These are phyloP conservation scores for Thelonectria blattea DNA, from an alignment of 2,329 filamentous ascomycete species.

Conservation along the genomic window DNA sequence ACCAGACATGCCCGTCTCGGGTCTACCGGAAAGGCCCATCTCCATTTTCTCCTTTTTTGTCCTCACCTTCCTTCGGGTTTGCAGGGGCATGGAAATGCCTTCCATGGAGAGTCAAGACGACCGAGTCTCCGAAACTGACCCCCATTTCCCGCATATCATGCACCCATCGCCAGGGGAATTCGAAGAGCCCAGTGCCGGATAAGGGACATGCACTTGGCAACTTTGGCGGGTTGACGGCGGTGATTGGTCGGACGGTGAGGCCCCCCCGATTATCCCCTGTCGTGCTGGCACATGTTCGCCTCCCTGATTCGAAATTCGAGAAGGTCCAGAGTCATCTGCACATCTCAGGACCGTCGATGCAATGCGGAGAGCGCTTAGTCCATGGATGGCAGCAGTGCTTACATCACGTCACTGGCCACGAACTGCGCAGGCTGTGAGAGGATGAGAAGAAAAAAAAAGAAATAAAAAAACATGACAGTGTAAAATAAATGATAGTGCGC, in stretches of 20 bases:
- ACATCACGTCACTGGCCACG: background rate
- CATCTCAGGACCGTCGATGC: background rate
- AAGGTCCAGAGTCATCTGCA: background rate
- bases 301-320: slow-evolving; percentile 3
- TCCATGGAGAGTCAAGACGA: background rate
- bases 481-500: background rate
- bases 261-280: slow-evolving; percentile 3
- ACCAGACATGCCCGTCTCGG: background rate
- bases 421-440: too few species aligned
- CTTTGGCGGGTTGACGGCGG: background rate
- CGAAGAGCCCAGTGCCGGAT: background rate
- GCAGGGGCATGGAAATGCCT: background rate
- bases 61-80: background rate
- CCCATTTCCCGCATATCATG: background rate
- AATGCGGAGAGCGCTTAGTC: background rate
- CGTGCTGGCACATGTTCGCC: background rate
- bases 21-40: background rate
- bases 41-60: background rate
- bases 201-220: slow-evolving; percentile 1
- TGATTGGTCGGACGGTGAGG: slow-evolving; percentile 11
- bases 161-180: background rate
- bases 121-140: background rate
- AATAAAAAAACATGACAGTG: background rate
- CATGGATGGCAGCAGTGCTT: background rate
- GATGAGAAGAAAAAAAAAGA: background rate